These are phyloP conservation scores for Mucor circinelloides DNA, from an alignment of 371 early-diverging fungal genomes.

Conservation along the genomic window DNA sequence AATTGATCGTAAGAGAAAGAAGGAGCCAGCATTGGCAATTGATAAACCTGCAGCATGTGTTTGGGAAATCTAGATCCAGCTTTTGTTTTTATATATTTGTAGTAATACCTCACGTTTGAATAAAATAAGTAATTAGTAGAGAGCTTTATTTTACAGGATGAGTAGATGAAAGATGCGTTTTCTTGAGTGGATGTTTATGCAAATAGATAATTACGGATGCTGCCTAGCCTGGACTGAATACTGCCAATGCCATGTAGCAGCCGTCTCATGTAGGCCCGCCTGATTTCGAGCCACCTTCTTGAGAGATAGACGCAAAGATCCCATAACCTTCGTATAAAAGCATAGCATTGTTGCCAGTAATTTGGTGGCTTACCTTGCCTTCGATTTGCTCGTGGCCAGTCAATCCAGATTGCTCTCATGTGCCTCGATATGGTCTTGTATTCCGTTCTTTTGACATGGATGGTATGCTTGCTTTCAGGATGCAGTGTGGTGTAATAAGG, in stretches of 20 bases:
- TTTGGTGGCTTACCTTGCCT: neutral
- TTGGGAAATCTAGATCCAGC: constrained; percentile 33
- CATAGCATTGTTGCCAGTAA: neutral
- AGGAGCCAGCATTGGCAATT: constrained; percentile 69
- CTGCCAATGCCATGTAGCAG: neutral
- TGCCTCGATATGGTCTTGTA: neutral
- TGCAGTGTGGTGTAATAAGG: neutral
- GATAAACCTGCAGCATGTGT: constrained; percentile 52
- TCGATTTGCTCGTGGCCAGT: neutral
- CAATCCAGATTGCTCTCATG: neutral
- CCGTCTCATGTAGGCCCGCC: neutral
- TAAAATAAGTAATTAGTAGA: neutral
- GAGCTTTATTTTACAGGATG: neutral
- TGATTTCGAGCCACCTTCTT: neutral
- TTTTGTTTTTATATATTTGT: neutral
- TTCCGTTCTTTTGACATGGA: neutral
- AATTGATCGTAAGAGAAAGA: constrained; percentile 65
- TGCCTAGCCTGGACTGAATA: neutral
- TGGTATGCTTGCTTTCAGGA: neutral
- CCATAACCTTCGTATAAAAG: neutral
- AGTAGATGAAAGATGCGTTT: neutral
- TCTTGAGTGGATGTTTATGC: neutral
- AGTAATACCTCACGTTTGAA: neutral
- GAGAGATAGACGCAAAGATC: neutral
- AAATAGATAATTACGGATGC: neutral